Evolutionary conservation across 2,329 filamentous ascomycete species (phyloP).

Genomic region (Botrytis aclada): DNA sequence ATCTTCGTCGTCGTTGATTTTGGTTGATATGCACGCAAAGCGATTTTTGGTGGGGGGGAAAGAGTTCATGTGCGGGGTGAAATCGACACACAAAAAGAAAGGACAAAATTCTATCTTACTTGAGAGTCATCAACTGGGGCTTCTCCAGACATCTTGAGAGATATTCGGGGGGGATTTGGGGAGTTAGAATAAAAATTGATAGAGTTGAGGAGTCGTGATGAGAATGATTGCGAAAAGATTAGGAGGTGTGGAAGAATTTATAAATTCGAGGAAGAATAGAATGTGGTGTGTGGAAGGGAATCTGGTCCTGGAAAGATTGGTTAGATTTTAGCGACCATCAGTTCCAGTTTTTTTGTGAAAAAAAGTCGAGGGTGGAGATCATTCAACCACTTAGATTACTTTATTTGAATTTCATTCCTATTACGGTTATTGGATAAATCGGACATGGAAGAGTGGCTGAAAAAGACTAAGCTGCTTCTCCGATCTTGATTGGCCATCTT

Average conservation of each 20-base stretch:
- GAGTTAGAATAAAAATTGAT: slow-evolving; percentile 34
- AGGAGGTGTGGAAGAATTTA: slow-evolving; percentile 15
- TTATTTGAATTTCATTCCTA: slow-evolving; percentile 9
- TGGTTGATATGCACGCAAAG: slow-evolving; percentile 29
- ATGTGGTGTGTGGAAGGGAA: slow-evolving; percentile 25
- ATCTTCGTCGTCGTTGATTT: slow-evolving; percentile 2
- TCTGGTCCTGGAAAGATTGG: slow-evolving; percentile 7
- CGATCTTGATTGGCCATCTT: neutral
- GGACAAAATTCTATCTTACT: slow-evolving; percentile 45
- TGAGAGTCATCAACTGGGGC: slow-evolving; percentile 48
- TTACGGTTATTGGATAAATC: slow-evolving; percentile 3
- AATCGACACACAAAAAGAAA: slow-evolving; percentile 24
- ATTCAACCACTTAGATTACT: slow-evolving; percentile 15
- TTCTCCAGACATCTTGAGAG: slow-evolving; percentile 54
- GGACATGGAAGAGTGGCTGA: slow-evolving; percentile 1
- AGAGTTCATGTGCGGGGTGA: slow-evolving; percentile 17
- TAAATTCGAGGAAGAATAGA: slow-evolving; percentile 26
- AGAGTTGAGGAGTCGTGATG: neutral
- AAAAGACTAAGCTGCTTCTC: neutral
- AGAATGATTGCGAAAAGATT: slow-evolving; percentile 18
- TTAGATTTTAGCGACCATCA: slow-evolving; percentile 17
- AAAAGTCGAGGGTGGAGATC: slow-evolving; percentile 4
- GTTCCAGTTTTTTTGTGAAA: slow-evolving; percentile 13
- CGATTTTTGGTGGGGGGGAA: slow-evolving; percentile 33
- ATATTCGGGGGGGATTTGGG: neutral